phyloP scores from a whole-genome alignment of 495 filamentous ascomycete genomes.

The Baudoinia panamericana region DNA sequence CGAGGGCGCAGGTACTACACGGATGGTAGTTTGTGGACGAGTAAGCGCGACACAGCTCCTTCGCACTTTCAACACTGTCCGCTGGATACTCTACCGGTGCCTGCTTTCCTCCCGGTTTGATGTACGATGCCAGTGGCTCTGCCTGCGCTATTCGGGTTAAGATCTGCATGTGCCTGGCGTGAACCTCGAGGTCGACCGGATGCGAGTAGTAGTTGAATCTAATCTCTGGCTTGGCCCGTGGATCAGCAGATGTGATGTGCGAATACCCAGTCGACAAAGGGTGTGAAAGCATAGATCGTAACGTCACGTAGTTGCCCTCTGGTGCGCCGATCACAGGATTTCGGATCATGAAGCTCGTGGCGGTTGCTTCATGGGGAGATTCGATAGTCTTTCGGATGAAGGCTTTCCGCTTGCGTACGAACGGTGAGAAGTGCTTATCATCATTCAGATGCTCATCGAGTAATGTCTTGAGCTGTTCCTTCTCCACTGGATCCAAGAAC shows the following conservation, averaged over 20 bases:
- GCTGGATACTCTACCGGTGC: neutral
- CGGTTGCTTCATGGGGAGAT: conserved; percentile 13
- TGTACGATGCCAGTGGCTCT: conserved; percentile 5
- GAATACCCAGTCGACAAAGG: conserved; percentile 18
- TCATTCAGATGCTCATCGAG: conserved; percentile 4
- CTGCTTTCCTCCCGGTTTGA: conserved; percentile 8
- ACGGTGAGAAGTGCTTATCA: neutral
- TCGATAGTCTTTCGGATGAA: conserved; percentile 10
- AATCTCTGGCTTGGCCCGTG: conserved; percentile 6
- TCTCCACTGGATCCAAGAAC: conserved; percentile 5
- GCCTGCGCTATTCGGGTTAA: conserved; percentile 8
- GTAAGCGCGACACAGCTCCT: neutral
- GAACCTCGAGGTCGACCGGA: conserved; percentile 13
- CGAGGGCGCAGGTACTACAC: conserved; percentile 30
- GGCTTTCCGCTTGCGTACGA: conserved; percentile 3
- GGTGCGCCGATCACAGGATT: neutral
- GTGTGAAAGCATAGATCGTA: conserved; percentile 6
- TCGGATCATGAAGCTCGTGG: conserved; percentile 1
- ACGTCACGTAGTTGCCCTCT: neutral
- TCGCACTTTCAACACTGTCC: neutral
- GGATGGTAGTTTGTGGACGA: conserved; percentile 12
- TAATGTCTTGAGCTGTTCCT: neutral
- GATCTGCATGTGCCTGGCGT: conserved; percentile 9
- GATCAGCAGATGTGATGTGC: conserved; percentile 12
- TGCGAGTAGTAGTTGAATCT: conserved; percentile 11